These are phyloP conservation scores for Trichoderma arundinaceum DNA, from an alignment of 2,329 filamentous ascomycete species.

Conservation along the genomic window DNA sequence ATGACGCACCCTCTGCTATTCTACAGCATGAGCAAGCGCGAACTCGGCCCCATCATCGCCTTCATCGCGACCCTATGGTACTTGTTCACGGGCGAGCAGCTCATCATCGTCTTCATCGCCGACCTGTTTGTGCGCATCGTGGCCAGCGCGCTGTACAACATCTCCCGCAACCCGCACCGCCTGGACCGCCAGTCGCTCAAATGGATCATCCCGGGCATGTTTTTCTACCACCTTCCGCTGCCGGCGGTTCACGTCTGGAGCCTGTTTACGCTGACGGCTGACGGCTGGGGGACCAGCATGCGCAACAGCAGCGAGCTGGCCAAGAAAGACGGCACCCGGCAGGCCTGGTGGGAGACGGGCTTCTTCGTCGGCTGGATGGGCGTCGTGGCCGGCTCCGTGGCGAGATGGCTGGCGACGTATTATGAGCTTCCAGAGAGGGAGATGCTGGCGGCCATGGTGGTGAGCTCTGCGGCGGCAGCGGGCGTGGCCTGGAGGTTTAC, in stretches of 20 bases:
- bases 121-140: conserved; percentile 34
- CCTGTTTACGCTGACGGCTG: conserved; percentile 37
- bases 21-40: conserved; percentile 37
- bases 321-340: conserved; percentile 33
- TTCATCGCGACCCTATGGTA: conserved; percentile 36
- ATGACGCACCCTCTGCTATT: conserved; percentile 39
- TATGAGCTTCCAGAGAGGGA: not conserved
- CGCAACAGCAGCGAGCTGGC: conserved; percentile 34
- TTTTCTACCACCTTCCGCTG: conserved; percentile 38
- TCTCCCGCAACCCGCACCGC: conserved; percentile 38
- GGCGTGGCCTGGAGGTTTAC: conserved; percentile 20
- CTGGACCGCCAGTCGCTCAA: conserved; percentile 31
- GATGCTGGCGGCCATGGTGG: conserved; percentile 17
- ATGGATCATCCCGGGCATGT: conserved; percentile 37
- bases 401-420: conserved; percentile 25
- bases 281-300: conserved; percentile 40
- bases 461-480: conserved; percentile 5
- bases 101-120: conserved; percentile 33
- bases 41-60: conserved; percentile 36
- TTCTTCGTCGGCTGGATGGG: conserved; percentile 39
- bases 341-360: conserved; percentile 38
- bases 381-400: conserved; percentile 33
- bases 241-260: conserved; percentile 39
- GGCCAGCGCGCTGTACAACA: conserved; percentile 34
- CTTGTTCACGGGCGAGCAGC: conserved; percentile 34